Evolutionary conservation across 2,329 filamentous ascomycete genomes (phyloP).

Genomic region (Chaetomium strumarium): DNA sequence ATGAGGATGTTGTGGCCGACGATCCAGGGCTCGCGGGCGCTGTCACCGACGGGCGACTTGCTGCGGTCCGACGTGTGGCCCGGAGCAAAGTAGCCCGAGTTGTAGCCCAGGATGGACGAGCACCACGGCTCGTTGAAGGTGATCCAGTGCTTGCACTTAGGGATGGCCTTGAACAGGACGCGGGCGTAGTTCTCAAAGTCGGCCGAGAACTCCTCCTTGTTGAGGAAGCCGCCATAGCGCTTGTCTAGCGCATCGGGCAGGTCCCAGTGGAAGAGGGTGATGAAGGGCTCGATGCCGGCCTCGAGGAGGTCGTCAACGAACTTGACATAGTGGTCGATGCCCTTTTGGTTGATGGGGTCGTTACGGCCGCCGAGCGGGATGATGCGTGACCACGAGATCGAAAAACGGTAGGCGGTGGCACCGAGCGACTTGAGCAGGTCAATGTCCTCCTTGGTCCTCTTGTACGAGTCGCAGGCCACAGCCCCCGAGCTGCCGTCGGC

Average conservation of each 20-base stretch:
- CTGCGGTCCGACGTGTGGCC: conserved; percentile 72
- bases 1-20: conserved; percentile 76
- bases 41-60: conserved; percentile 67
- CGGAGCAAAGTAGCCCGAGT: conserved; percentile 70
- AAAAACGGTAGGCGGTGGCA: conserved; percentile 75
- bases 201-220: conserved; percentile 73
- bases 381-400: conserved; percentile 76
- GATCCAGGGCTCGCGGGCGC: conserved; percentile 71
- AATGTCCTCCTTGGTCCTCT: conserved; percentile 72
- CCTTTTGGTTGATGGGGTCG: conserved; percentile 73
- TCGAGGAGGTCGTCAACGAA: conserved; percentile 73
- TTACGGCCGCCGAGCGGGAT: conserved; percentile 79
- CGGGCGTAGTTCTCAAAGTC: conserved; percentile 78
- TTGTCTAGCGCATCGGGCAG: conserved; percentile 71
- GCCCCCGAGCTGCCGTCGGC: conserved; percentile 69
- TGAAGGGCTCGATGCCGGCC: conserved; percentile 71
- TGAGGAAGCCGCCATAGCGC: conserved; percentile 75
- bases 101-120: conserved; percentile 74
- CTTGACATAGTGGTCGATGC: conserved; percentile 70
- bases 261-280: conserved; percentile 88
- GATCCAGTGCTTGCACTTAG: conserved; percentile 80
- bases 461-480: conserved; percentile 81
- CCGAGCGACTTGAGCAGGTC: conserved; percentile 68
- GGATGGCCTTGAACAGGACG: conserved; percentile 66
- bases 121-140: conserved; percentile 92